Evolutionary conservation across 2,329 filamentous ascomycete genomes (phyloP).

Genomic region (Diplodia seriata): DNA sequence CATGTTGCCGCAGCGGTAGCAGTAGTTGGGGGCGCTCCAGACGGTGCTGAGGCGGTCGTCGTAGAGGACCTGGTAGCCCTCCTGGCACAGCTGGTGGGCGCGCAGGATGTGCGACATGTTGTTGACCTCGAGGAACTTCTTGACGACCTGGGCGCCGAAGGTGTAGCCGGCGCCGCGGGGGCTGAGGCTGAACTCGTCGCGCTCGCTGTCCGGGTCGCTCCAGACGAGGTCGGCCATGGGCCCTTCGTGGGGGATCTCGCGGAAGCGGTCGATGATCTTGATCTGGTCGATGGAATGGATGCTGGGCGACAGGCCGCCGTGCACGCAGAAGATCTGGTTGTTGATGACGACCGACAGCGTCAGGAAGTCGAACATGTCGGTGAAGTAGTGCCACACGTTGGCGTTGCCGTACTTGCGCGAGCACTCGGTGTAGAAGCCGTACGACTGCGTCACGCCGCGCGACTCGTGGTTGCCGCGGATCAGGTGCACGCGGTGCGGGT

Average conservation of each 20-base stretch:
- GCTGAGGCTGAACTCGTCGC: constrained; percentile 94
- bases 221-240: constrained; percentile 99
- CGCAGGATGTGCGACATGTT: constrained; percentile 96
- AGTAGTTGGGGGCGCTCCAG: constrained; percentile 83
- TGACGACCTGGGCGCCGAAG: constrained; percentile 96
- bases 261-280: constrained; percentile 98
- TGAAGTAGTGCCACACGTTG: constrained; percentile 99
- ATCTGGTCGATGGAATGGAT: constrained; percentile 99
- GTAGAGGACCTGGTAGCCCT: constrained; percentile 96
- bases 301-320: constrained; percentile 74
- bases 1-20: constrained; percentile 95
- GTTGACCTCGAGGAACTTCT: constrained; percentile 97
- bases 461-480: constrained; percentile 99
- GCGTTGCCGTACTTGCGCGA: constrained; percentile 97
- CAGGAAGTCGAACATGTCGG: constrained; percentile 99
- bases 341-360: constrained; percentile 98
- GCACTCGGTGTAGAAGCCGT: constrained; percentile 99
- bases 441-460: constrained; percentile 95
- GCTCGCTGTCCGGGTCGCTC: constrained; percentile 97
- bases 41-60: constrained; percentile 94
- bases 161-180: constrained; percentile 95
- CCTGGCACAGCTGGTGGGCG: constrained; percentile 97
- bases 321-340: constrained; percentile 98
- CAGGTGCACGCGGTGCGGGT: constrained; percentile 91
- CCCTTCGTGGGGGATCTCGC: constrained; percentile 97